Evolutionary conservation across 2,329 filamentous ascomycete species (phyloP).

Genomic region (Neonectria sp.): DNA sequence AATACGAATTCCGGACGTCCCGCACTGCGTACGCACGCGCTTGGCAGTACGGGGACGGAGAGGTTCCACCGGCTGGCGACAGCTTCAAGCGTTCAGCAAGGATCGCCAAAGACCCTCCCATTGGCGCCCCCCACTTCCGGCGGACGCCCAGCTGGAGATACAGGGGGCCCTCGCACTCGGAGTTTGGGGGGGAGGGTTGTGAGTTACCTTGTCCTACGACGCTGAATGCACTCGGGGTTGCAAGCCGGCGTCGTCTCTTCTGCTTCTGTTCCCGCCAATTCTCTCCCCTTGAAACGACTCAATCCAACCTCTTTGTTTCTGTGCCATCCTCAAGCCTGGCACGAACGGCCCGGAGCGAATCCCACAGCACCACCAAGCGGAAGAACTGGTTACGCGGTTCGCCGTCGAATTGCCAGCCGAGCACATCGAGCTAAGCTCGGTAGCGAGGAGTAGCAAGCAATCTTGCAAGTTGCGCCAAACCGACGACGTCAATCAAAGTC

Average conservation of each 20-base stretch:
- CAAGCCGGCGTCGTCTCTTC: constrained; percentile 18
- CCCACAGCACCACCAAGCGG: neutral
- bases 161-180: constrained; percentile 34
- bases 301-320: constrained; percentile 12
- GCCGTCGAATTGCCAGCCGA: neutral
- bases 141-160: constrained; percentile 10
- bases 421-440: constrained; percentile 8
- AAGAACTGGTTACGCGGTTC: neutral
- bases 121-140: constrained; percentile 37
- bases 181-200: constrained; percentile 33
- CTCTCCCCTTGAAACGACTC: constrained; percentile 27
- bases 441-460: constrained; percentile 9
- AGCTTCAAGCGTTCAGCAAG: constrained; percentile 22
- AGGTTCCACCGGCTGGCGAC: constrained; percentile 20
- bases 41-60: constrained; percentile 6
- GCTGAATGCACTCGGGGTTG: constrained; percentile 19
- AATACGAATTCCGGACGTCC: constrained; percentile 11
- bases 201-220: constrained; percentile 30
- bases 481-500: constrained; percentile 44
- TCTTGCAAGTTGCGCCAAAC: constrained; percentile 23
- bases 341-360: neutral
- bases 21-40: neutral
- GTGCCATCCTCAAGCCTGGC: constrained; percentile 3
- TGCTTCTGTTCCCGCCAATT: constrained; percentile 6
- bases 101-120: constrained; percentile 23